Evolutionary conservation across 208 protist genomes (phyloP), one percentile per base, ranked within the genome.

Genomic region (Leishmania braziliensis): DNA sequence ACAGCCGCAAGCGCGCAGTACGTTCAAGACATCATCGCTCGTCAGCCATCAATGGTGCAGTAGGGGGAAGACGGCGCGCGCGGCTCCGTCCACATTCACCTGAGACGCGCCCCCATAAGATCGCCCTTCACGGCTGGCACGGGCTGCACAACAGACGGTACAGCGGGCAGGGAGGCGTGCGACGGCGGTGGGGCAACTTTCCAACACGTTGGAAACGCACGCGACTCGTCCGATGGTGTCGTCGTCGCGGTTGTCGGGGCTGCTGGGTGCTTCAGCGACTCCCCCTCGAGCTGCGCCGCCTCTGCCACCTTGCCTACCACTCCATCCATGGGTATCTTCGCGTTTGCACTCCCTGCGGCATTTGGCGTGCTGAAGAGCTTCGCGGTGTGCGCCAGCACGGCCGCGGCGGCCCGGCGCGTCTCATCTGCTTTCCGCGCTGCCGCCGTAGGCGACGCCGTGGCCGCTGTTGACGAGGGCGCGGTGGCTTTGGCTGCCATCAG

Each of bases 181-280:
- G 51, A 51, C 10, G 73, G 78, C 0, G 33, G 56, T 14, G 56
- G 65, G 3, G 54, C 16, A 18, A 65, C 71, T 58, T 84, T 83
- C 84, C 84, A 84, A 39, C 83, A 84, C 1, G 84, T 87, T 8
- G 77, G 74, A 48, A 87, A 87, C 18, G 70, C 70, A 6, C 79
- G 71, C 36, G 18, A 16, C 9, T 39, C 65, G 14, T 20, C 29
- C 62, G 62, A 56, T 26, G 16, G 69, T 33, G 69, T 33, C n/a
- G 18, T 74, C 48, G 69, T 53, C 26, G 43, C 12, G 18, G 33
- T 23, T 53, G 69, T 50, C 23, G 48, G 50, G 33, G 36, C 29
- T n/a, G 58, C 33, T 2, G 43, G 18, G 70, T 68, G 39, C 51
- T 66, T 75, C 62, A 39, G 62, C 29, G 29, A 63, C 26, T 63